Conservation (phyloP, 2,329 filamentous ascomycete species). For the Xylaria sp. region DNA sequence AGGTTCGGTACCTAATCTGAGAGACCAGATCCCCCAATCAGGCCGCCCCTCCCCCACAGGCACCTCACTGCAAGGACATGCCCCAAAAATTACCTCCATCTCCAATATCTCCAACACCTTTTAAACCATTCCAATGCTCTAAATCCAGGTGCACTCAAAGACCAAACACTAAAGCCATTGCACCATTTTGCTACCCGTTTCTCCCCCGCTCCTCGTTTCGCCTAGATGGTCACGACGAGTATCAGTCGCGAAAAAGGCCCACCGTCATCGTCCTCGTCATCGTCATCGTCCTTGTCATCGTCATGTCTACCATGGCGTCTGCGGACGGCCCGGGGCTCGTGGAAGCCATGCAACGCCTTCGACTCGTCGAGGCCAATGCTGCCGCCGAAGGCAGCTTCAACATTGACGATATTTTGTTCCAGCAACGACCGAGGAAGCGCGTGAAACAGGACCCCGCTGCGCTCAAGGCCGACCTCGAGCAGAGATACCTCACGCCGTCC, state of each 20-base stretch:
- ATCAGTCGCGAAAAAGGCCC: neutral
- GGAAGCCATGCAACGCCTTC: slow-evolving; percentile 63
- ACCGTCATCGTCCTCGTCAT: neutral
- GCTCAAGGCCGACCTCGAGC: slow-evolving; percentile 77
- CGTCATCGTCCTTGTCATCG: neutral
- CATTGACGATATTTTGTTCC: slow-evolving; percentile 70
- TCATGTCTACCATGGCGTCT: slow-evolving; percentile 44
- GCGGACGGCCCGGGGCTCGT: slow-evolving; percentile 52
- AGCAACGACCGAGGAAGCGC: slow-evolving; percentile 56
- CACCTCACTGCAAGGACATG: neutral
- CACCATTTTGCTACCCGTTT: neutral
- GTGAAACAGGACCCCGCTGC: slow-evolving; percentile 66
- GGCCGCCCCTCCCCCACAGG: neutral
- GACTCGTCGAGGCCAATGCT: slow-evolving; percentile 53
- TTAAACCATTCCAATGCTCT: neutral
- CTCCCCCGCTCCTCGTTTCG: neutral
- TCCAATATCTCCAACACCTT: slow-evolving; percentile 6
- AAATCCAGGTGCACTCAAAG: neutral
- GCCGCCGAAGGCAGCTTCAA: slow-evolving; percentile 45
- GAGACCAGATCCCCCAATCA: neutral
- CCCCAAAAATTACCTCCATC: neutral
- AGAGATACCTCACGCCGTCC: slow-evolving; percentile 82
- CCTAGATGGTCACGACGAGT: neutral
- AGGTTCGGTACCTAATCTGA: neutral
- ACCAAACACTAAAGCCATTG: neutral